A percentile compares a stretch with the other conserved stretches of the same genome.
phyloP scores from a whole-genome alignment of 140 eudicot species.

The Stevia rebaudiana region DNA sequence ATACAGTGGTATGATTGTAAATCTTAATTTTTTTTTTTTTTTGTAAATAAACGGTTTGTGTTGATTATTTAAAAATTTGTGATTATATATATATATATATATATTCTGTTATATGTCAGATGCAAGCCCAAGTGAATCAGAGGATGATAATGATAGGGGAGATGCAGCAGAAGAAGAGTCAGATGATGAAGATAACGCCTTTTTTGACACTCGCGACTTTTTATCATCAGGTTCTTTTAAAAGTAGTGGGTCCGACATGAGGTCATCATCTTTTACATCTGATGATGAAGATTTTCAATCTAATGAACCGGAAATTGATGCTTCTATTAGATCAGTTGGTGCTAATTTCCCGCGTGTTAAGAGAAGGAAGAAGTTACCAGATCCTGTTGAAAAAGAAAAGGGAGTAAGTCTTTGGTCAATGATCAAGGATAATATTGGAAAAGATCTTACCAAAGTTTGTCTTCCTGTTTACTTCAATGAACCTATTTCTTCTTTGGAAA shows the following conservation, averaged over 20 bases:
- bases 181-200: constrained; percentile 82
- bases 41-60: background rate
- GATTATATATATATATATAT: background rate
- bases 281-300: constrained; percentile 54
- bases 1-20: constrained; percentile 55
- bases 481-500: constrained; percentile 91
- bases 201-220: constrained; percentile 82
- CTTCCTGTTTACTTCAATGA: constrained; percentile 98
- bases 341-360: constrained; percentile 59
- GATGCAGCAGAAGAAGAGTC: constrained; percentile 95
- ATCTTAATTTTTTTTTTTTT: background rate
- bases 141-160: constrained; percentile 82
- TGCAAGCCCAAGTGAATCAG: constrained; percentile 80
- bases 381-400: constrained; percentile 85
- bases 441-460: constrained; percentile 92
- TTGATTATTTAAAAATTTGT: background rate
- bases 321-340: constrained; percentile 57
- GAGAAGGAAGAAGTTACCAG: constrained; percentile 86
- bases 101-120: constrained; percentile 27
- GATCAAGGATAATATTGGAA: constrained; percentile 95
- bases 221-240: constrained; percentile 78
- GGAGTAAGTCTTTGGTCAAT: constrained; percentile 97
- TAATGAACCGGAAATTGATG: constrained; percentile 48
- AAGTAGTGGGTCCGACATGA: constrained; percentile 81
- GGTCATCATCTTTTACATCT: constrained; percentile 78